Percentiles rank a stretch among this genome's conserved stretches.
phyloP scores from a whole-genome alignment of 495 filamentous ascomycete species.

The Penicillium mononematosum region DNA sequence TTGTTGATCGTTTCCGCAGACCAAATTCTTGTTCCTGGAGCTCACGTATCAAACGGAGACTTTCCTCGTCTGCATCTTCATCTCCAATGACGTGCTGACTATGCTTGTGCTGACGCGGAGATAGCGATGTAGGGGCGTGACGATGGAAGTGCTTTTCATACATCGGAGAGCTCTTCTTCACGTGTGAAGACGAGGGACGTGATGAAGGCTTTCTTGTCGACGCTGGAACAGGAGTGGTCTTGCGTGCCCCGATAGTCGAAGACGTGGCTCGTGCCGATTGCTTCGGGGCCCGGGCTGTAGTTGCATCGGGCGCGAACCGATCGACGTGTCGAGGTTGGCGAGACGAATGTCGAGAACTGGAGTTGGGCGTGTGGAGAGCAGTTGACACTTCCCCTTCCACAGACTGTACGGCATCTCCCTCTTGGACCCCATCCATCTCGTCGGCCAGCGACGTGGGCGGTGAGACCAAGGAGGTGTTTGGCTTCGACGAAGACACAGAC shows the following conservation, averaged over 20 bases:
- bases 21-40: slow-evolving; percentile 60
- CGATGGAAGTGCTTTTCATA: slow-evolving; percentile 36
- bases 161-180: slow-evolving; percentile 46
- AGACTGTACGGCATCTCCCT: slow-evolving; percentile 32
- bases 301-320: slow-evolving; percentile 42
- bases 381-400: slow-evolving; percentile 38
- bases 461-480: slow-evolving; percentile 48
- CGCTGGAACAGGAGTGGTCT: slow-evolving; percentile 34
- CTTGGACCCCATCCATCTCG: slow-evolving; percentile 43
- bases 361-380: slow-evolving; percentile 45
- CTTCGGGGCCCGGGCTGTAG: slow-evolving; percentile 29
- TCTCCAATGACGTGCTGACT: slow-evolving; percentile 30
- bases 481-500: slow-evolving; percentile 33
- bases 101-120: slow-evolving; percentile 38
- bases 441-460: slow-evolving; percentile 53
- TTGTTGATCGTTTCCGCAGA: slow-evolving; percentile 45
- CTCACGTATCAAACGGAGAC: slow-evolving; percentile 55
- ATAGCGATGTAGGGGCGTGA: slow-evolving; percentile 28
- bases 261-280: slow-evolving; percentile 25
- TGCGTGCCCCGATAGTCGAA: slow-evolving; percentile 21
- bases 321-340: slow-evolving; percentile 50
- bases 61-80: slow-evolving; percentile 50
- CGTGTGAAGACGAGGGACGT: slow-evolving; percentile 46
- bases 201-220: slow-evolving; percentile 40
- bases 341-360: slow-evolving; percentile 50